Evolutionary conservation across 768 basidiomycete species (phyloP), one percentile per base, ranked within the genome.

Genomic region (Rhizopogon sp.): DNA sequence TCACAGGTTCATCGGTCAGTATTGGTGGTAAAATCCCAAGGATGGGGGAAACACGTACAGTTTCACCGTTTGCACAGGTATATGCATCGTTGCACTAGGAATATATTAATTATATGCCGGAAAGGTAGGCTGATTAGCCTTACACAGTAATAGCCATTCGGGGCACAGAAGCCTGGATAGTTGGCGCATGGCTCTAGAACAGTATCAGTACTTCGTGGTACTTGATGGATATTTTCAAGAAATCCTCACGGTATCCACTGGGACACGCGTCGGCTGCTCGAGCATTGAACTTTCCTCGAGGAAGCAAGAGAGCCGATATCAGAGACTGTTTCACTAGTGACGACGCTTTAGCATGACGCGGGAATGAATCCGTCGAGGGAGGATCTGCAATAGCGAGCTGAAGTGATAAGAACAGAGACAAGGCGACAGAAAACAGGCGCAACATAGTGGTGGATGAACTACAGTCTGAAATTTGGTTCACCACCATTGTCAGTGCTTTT

Each of bases 81-180:
- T 3, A 13, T 0, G 5, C 1, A 0, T 11, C 17, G 46, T 22
- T 42, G 29, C 66, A 67, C 66, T 67, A 13, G 25, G 20, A 8
- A 20, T 10, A 14, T 10, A 20, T 56, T 28, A 54, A 22, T 16
- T 14, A 16, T 6, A 16, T 13, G 16, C 9, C 7, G 14, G 28
- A 16, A 5, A n/a, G n/a, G 8, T 6, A 22, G 3, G 5, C 14
- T 6, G 7, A 9, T n/a, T 10, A 14, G 8, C 40, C 58, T 35
- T 61, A 67, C 66, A n/a, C 66, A 67, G 33, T 39, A 57, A 44
- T 43, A 53, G 31, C 65, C 64, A 28, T 56, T 43, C 1, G 50
- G 61, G 10, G 56, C 60, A 22, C 66, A 67, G 14, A 11, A 1
- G n/a, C 43, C 1, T 17, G 65, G 58, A 31, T 31, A 60, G 55